phyloP scores from a whole-genome alignment of 2,329 filamentous ascomycete species.

The Lasiodiplodia sp. region DNA sequence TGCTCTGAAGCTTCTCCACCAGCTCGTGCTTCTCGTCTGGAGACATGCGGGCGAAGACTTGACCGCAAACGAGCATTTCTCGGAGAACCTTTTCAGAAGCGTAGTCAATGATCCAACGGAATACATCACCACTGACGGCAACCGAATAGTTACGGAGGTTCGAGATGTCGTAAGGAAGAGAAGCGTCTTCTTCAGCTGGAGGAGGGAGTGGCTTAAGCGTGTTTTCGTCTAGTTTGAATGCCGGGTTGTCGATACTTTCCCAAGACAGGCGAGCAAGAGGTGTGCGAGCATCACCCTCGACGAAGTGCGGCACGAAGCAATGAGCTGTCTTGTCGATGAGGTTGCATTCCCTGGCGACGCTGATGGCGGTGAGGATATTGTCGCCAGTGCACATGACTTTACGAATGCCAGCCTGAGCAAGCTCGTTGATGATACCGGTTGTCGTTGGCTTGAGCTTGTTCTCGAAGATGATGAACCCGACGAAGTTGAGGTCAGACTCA shows the following conservation, averaged over 20 bases:
- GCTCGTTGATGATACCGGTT: constrained; percentile 79
- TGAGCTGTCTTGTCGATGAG: constrained; percentile 82
- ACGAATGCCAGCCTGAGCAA: constrained; percentile 82
- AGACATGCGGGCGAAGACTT: constrained; percentile 97
- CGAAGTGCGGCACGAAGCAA: constrained; percentile 91
- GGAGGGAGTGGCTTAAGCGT: constrained; percentile 81
- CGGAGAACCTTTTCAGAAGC: constrained; percentile 81
- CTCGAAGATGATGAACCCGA: constrained; percentile 98
- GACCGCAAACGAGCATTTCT: constrained; percentile 87
- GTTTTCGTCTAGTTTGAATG: constrained; percentile 77
- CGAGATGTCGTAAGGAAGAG: constrained; percentile 82
- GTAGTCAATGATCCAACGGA: constrained; percentile 95
- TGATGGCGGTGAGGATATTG: constrained; percentile 96
- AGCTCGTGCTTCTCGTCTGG: constrained; percentile 98
- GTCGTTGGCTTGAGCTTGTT: constrained; percentile 96
- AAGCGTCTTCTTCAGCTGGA: constrained; percentile 76
- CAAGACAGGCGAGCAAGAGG: constrained; percentile 78
- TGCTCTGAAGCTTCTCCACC: constrained; percentile 94
- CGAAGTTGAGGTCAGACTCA: constrained; percentile 83
- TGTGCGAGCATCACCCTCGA: constrained; percentile 77
- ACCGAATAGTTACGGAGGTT: constrained; percentile 86
- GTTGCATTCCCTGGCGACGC: constrained; percentile 88
- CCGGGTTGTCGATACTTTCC: constrained; percentile 92
- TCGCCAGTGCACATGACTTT: constrained; percentile 97
- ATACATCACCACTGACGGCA: constrained; percentile 90